Evolutionary conservation across 345 rosid species (phyloP).

Genomic region (Pseudoturritis turrita): DNA sequence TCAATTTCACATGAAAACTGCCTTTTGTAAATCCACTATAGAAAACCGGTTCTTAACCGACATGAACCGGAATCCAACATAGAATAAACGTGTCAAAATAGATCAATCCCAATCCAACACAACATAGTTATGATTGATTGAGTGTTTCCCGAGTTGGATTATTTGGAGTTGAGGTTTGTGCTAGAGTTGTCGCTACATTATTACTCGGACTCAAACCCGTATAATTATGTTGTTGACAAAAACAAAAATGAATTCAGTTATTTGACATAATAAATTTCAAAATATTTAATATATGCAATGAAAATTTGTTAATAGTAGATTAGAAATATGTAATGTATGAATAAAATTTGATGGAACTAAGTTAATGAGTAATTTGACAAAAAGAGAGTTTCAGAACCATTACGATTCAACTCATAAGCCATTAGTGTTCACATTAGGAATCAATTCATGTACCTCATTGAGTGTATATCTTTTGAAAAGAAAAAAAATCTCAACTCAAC

Average conservation of each 20-base stretch:
- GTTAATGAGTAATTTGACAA: not conserved
- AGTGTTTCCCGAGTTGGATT: not conserved
- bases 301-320: not conserved
- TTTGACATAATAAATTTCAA: not conserved
- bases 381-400: no score
- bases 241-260: no score
- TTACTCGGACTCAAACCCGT: not conserved
- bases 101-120: not conserved
- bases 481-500: not conserved
- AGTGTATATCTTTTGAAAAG: not conserved
- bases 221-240: not conserved
- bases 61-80: not conserved
- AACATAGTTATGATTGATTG: not conserved
- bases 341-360: not conserved
- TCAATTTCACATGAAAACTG: conserved; percentile 9
- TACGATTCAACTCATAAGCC: not conserved
- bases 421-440: not conserved
- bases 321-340: not conserved
- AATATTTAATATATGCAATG: not conserved
- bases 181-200: not conserved
- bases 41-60: not conserved
- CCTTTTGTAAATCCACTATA: not conserved
- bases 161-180: not conserved
- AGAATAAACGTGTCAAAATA: not conserved
- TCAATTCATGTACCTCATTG: not conserved